Conservation (phyloP, 2,329 filamentous ascomycete species). For the Orbilia blumenaviensis region DNA sequence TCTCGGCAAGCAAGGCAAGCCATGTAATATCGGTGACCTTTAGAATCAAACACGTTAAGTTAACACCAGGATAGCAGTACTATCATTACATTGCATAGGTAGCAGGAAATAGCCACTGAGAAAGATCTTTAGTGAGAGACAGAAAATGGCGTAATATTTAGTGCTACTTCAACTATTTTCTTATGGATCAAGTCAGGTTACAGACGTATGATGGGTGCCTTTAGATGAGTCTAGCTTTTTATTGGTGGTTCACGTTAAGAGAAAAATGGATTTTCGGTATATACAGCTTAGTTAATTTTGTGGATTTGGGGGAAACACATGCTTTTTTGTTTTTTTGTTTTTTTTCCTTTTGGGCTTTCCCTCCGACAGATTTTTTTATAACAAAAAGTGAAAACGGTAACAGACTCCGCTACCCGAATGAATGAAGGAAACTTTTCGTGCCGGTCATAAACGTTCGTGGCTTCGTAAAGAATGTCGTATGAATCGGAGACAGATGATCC, state of each 20-base stretch:
- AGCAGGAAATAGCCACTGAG: not conserved
- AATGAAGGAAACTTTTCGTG: not conserved
- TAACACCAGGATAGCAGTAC: not conserved
- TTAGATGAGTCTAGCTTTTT: not conserved
- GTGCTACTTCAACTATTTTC: not conserved
- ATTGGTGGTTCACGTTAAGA: not conserved
- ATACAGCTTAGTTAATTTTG: not conserved
- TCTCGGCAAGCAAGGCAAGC: not conserved
- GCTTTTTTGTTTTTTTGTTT: constrained; percentile 14
- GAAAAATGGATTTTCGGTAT: constrained; percentile 1
- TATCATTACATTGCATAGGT: too few species aligned
- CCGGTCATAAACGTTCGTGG: constrained; percentile 6
- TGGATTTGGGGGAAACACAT: not conserved
- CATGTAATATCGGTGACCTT: constrained; percentile 1
- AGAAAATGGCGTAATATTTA: too few species aligned
- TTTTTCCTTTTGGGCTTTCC: not conserved
- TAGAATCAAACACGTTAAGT: not conserved
- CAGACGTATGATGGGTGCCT: not conserved
- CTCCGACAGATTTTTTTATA: not conserved
- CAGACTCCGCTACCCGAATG: not conserved
- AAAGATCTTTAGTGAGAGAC: not conserved
- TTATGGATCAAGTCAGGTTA: not conserved
- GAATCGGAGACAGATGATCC: constrained; percentile 6
- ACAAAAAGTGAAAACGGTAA: not conserved
- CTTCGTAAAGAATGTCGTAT: constrained; percentile 25